A percentile compares a stretch with the other conserved stretches of the same genome.
Conservation (phyloP, 2,329 filamentous ascomycete species). For the Botrytis deweyae region DNA sequence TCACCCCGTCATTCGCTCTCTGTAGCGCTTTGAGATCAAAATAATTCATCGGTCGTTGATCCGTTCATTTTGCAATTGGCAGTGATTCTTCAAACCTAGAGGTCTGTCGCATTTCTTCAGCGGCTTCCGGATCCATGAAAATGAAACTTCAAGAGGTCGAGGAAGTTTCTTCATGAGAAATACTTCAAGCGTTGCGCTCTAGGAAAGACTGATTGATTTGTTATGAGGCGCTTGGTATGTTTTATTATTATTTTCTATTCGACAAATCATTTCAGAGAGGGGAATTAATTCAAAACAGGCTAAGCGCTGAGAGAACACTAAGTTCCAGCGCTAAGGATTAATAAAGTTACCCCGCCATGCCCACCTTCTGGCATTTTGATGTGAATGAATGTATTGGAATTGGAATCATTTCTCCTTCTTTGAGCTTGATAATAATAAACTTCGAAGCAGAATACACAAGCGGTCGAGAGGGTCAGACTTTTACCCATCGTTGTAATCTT, state of each 20-base stretch:
- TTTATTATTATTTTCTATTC: neutral
- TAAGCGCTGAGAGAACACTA: neutral
- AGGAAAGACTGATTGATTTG: neutral
- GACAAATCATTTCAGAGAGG: conserved; percentile 12
- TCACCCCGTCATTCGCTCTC: neutral
- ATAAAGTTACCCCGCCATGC: conserved; percentile 9
- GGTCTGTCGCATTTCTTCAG: neutral
- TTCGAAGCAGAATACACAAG: neutral
- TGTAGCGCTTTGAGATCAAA: neutral
- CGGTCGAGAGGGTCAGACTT: neutral
- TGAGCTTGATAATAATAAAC: neutral
- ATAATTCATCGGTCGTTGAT: neutral
- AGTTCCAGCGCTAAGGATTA: conserved; percentile 5
- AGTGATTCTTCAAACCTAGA: neutral
- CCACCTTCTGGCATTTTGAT: neutral
- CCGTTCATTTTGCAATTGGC: neutral
- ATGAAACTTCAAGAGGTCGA: neutral
- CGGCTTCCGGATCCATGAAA: conserved; percentile 12
- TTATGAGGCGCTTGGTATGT: neutral
- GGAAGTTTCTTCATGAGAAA: neutral
- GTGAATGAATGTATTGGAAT: neutral
- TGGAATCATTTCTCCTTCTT: neutral
- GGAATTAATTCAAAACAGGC: neutral
- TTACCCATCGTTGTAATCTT: no score
- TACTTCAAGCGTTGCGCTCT: neutral